Evolutionary conservation across 1,284 basidiomycete genomes (phyloP).

Genomic region (Thecaphora frezii): DNA sequence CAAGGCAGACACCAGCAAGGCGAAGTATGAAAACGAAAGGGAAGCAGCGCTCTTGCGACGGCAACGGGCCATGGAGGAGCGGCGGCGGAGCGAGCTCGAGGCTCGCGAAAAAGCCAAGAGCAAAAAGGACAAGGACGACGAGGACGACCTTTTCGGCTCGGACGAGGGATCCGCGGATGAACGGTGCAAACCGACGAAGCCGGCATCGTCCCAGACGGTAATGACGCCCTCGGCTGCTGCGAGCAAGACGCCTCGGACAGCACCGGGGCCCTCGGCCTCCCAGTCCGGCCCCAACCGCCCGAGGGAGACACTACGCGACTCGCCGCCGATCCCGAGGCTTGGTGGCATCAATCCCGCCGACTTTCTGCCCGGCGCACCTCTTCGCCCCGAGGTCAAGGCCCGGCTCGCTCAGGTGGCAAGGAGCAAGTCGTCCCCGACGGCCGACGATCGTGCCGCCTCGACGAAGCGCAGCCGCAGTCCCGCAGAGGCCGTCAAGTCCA

Average conservation of each 20-base stretch:
- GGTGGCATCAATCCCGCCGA: constrained; percentile 40
- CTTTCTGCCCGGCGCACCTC: constrained; percentile 38
- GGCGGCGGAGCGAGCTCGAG: constrained; percentile 17
- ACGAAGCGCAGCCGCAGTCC: neutral
- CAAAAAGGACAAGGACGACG: constrained; percentile 5
- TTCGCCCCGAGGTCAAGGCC: constrained; percentile 20
- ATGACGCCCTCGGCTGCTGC: too few species aligned
- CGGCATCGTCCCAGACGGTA: neutral
- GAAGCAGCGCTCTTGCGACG: constrained; percentile 29
- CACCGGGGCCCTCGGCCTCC: neutral
- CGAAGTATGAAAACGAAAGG: constrained; percentile 18
- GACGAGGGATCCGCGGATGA: constrained; percentile 6
- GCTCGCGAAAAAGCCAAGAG: constrained; percentile 15
- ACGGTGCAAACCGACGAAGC: constrained; percentile 1
- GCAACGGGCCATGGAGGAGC: constrained; percentile 39
- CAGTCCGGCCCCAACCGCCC: too few species aligned
- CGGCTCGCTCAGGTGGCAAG: constrained; percentile 10
- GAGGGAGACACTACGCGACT: neutral
- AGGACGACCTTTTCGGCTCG: constrained; percentile 28
- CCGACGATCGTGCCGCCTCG: neutral
- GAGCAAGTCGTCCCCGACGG: neutral
- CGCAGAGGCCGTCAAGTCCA: neutral
- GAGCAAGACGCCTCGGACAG: neutral
- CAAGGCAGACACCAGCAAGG: constrained; percentile 9
- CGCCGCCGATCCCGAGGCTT: neutral